phyloP scores from a whole-genome alignment of 2,329 filamentous ascomycete genomes.

The Coniochaeta ligniaria region DNA sequence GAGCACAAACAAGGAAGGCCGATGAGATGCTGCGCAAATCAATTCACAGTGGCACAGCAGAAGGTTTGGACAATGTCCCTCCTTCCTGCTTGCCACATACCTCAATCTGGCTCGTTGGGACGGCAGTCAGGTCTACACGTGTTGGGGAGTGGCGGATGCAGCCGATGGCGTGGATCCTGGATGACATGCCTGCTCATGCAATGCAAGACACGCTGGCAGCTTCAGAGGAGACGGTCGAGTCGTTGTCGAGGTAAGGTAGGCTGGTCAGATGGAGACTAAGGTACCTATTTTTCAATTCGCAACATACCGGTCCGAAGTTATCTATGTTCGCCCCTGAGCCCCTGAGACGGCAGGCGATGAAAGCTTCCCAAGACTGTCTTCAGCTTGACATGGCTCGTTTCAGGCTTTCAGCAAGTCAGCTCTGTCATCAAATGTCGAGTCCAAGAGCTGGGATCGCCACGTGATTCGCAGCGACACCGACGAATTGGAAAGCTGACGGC shows the following conservation, averaged over 20 bases:
- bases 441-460: background rate
- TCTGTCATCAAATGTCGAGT: background rate
- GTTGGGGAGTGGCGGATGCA: background rate
- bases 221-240: background rate
- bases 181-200: conserved; percentile 6
- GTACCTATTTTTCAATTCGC: no score
- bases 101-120: background rate
- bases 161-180: background rate
- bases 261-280: background rate
- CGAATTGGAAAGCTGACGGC: background rate
- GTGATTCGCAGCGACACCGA: background rate
- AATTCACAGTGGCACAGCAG: background rate
- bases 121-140: background rate
- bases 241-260: background rate
- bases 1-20: background rate
- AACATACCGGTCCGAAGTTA: background rate
- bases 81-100: background rate
- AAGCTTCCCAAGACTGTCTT: background rate
- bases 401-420: background rate
- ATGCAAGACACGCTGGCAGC: conserved; percentile 10
- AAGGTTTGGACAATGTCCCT: background rate
- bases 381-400: background rate
- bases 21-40: background rate
- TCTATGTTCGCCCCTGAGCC: background rate
- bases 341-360: background rate